Evolutionary conservation across 108 stramenopile genomes (phyloP), one percentile per base, ranked within the genome.

Genomic region (Mayamaea pseudoterrestris): DNA sequence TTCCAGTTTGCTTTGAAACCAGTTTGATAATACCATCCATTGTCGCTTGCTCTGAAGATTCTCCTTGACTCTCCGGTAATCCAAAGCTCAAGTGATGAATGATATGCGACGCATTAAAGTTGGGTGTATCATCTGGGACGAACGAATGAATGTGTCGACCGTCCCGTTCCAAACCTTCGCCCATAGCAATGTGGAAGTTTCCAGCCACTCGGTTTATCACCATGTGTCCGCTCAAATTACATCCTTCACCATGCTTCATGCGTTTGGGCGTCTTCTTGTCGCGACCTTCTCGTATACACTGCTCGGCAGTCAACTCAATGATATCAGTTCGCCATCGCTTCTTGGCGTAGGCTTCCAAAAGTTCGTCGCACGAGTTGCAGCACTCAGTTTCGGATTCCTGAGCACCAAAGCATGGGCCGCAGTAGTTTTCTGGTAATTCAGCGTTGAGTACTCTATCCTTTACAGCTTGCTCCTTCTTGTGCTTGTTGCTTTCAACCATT

Each of bases 131-230:
- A 50, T 88, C 90, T 0, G 90, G 90, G 8, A 77, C 30, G 34
- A 84, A 92, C 16, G 76, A 65, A 53, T 93, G 91, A 41, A 93
- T 85, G 47, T 96, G 93, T 4, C 85, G 60, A 26, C 95, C 95
- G 47, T 93, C 87, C 30, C 86, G 65, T 51, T 95, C 91, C 22
- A 95, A 69, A 14, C 92, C 83, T 45, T 97, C 98, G 12, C 96
- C 98, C 74, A 95, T 90, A 30, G 96, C 96, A 52, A 97, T 84
- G 67, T 99, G 94, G 53, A 99, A 95, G 50, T 97, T 99, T 0
- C 98, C 98, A 11, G 83, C 85, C 0, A 97, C 96, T 31, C 82
- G 88, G 59, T 97, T 97, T 5, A 99, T 78, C 0, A 63, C 66
- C 80, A 99, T 90, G 56, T 74, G 76, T 21, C 98, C 98, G 5